Conservation (phyloP, 1,284 basidiomycete genomes). For the Austropuccinia psidii region DNA sequence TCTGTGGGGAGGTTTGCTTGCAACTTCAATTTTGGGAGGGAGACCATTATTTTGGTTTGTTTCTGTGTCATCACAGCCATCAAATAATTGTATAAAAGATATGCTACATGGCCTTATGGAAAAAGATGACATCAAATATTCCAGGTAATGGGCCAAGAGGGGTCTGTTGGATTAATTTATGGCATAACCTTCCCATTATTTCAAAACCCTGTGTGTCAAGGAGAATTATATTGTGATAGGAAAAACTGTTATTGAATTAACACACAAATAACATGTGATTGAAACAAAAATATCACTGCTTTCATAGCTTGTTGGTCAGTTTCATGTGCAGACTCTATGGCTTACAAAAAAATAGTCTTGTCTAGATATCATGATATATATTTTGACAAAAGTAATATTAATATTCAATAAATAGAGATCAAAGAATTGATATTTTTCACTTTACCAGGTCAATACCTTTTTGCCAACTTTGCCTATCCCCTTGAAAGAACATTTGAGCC, state of each 20-base stretch:
- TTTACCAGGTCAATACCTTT: too few relatives aligned
- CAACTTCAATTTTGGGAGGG: background rate
- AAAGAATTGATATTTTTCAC: too few relatives aligned
- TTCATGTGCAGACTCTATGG: background rate
- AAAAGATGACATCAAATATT: background rate
- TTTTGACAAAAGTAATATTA: too few relatives aligned
- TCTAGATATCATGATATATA: too few relatives aligned
- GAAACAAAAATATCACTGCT: background rate
- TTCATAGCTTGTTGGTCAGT: background rate
- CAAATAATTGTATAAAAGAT: background rate
- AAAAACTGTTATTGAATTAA: background rate
- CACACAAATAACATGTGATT: background rate
- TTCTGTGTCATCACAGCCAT: background rate
- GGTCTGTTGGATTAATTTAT: background rate
- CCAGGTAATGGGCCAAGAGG: background rate
- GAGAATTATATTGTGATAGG: background rate
- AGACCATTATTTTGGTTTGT: background rate
- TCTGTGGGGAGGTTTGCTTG: conserved; percentile 3
- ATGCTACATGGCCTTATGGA: background rate
- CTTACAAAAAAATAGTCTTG: background rate
- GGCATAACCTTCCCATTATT: background rate
- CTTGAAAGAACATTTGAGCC: too few relatives aligned
- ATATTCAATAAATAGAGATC: too few relatives aligned
- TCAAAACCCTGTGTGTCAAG: background rate
- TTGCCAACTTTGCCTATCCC: too few relatives aligned